A percentile compares a stretch with the other conserved stretches of the same genome.
phyloP scores from a whole-genome alignment of 768 basidiomycete genomes.

The Tephrocybe sp. region DNA sequence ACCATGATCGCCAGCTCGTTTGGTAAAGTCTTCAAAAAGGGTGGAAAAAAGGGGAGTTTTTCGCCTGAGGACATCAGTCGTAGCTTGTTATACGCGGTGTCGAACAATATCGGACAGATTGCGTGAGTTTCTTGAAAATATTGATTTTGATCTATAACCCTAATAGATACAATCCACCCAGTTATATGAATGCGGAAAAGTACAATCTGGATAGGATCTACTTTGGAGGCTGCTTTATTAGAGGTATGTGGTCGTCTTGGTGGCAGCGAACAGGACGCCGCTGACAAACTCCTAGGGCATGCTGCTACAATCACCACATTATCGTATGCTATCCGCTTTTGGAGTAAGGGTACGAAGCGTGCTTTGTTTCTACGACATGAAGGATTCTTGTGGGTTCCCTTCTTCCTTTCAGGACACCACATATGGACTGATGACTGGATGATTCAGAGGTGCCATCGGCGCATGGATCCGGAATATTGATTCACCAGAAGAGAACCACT shows the following conservation, averaged over 20 bases:
- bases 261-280: constrained; percentile 2
- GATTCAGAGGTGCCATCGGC: constrained; percentile 81
- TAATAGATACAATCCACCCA: constrained; percentile 28
- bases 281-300: constrained; percentile 61
- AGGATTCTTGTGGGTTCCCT: constrained; percentile 82
- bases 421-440: constrained; percentile 12
- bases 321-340: constrained; percentile 98
- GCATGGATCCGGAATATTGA: constrained; percentile 98
- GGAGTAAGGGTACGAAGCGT: constrained; percentile 97
- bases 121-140: constrained; percentile 68
- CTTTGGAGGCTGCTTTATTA: constrained; percentile 98
- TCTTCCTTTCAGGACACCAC: constrained; percentile 12
- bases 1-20: constrained; percentile 98
- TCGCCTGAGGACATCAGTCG: constrained; percentile 92
- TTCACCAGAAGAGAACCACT: constrained; percentile 30
- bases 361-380: constrained; percentile 97
- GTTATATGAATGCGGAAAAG: constrained; percentile 99
- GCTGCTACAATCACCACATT: constrained; percentile 96
- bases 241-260: constrained; percentile 57
- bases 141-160: constrained; percentile 3
- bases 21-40: constrained; percentile 96
- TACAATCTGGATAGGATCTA: constrained; percentile 96
- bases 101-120: constrained; percentile 99
- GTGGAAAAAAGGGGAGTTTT: constrained; percentile 75
- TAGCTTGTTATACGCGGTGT: constrained; percentile 92